Evolutionary conservation across 2,329 filamentous ascomycete species (phyloP), one percentile per base, ranked within the genome.

Genomic region (Cercospora nicotianae): DNA sequence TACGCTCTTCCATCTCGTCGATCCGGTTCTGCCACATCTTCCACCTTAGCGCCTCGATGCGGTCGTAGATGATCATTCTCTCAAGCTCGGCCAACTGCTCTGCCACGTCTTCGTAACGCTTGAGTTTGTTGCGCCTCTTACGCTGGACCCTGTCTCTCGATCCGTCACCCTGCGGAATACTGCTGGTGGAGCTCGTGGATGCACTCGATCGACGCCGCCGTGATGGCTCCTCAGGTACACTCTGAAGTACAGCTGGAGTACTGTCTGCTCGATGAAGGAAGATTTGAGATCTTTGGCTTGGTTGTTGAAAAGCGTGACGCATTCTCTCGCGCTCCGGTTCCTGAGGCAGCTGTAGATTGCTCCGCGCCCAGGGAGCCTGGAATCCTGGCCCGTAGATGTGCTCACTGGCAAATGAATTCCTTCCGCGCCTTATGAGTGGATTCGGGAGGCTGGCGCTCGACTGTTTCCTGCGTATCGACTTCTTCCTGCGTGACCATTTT

Each of bases 151-250:
- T 30, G 39, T 62, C 36, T 30, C 26, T 18, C 23, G 60, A 18
- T 30, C 39, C 60, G 16, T 62, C 60, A 26, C 28, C 20, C 60
- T 62, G 60, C 39, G 60, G 60, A 30, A 62, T 30, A 20, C 9
- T 26, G 39, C 33, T 31, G 20, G 36, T 48, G 26, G 33, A 26
- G 36, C 60, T 48, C 33, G n/a, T 31, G 23, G 36, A 28, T 5
- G 2, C 36, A 28, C n/a, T 18, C 20, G 23, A 39, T 9, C 16
- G 60, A 20, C 23, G 18, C 23, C 13, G 23, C 13, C 39, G 23
- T 20, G 31, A 28, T 20, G 60, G 28, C 60, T 62, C 60, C 36
- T 62, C 60, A 42, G 60, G 60, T 30, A 62, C 51, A 13, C 20
- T 42, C 2, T 42, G 26, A 31, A 62, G 60, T 18, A 30, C 36